Evolutionary conservation across 176 grass and related monocot species (phyloP).

Genomic region (Eragrostis curvula): DNA sequence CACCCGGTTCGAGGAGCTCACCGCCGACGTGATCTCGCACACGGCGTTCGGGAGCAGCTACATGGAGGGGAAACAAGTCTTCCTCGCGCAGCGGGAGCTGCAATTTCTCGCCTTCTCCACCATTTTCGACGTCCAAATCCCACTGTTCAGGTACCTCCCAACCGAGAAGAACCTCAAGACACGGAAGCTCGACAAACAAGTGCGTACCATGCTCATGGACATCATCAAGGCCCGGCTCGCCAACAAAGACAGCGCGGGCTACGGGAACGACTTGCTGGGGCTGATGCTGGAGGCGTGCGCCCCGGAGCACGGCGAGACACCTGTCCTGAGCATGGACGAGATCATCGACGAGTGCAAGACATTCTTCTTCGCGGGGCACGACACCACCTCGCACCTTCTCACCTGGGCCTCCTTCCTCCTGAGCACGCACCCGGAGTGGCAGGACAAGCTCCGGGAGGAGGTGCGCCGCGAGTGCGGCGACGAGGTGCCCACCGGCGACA

Average conservation of each 20-base stretch:
- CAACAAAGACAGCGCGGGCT: background rate
- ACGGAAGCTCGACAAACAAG: conserved; percentile 36
- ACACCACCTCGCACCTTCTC: conserved; percentile 40
- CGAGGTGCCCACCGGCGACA: conserved; percentile 22
- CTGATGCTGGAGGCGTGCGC: conserved; percentile 44
- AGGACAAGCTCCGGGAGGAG: conserved; percentile 53
- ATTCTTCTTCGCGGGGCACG: conserved; percentile 59
- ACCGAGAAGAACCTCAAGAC: conserved; percentile 37
- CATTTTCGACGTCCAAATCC: conserved; percentile 18
- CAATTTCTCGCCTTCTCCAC: conserved; percentile 48
- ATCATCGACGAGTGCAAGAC: conserved; percentile 69
- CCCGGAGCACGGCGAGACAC: conserved; percentile 3
- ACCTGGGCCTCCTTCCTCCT: conserved; percentile 44
- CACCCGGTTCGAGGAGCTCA: conserved; percentile 55
- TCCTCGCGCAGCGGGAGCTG: conserved; percentile 53
- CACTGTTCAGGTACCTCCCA: conserved; percentile 28
- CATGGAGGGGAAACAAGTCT: conserved; percentile 48
- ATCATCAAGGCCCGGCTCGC: conserved; percentile 37
- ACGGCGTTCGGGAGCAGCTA: conserved; percentile 73
- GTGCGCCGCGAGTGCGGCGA: conserved; percentile 33
- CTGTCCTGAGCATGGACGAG: conserved; percentile 43
- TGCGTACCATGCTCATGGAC: conserved; percentile 38
- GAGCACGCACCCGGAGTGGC: conserved; percentile 44
- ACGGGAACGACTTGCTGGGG: conserved; percentile 51
- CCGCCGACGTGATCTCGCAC: conserved; percentile 64